Conservation (phyloP, 116 monocot species). For the Phalaenopsis hybrid region DNA sequence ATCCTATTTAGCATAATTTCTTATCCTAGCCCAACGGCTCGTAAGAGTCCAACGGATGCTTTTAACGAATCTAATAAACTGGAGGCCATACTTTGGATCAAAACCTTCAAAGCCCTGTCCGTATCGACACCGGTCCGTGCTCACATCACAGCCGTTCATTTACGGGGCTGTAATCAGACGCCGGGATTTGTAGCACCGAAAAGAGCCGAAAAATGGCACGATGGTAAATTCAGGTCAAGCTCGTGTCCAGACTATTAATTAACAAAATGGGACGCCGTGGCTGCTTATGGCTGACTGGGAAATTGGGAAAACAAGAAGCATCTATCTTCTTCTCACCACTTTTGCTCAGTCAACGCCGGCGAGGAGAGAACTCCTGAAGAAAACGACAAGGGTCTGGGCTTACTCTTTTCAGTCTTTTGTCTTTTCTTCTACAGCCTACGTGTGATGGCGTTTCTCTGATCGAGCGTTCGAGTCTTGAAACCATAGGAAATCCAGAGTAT, state of each 20-base stretch:
- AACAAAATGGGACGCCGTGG: neutral
- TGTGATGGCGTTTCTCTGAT: neutral
- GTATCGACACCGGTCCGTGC: no score
- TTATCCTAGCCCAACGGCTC: no score
- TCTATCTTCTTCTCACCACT: slow-evolving; percentile 3
- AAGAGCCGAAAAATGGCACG: slow-evolving; percentile 1
- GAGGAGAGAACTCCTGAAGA: neutral
- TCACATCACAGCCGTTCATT: no score
- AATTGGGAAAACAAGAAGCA: neutral
- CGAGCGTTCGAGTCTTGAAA: neutral
- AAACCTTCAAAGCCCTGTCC: no score
- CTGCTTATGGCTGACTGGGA: neutral
- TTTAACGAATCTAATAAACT: no score
- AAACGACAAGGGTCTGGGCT: neutral
- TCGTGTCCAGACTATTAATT: neutral
- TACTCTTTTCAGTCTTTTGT: neutral
- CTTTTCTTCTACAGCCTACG: no score
- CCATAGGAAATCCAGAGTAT: neutral
- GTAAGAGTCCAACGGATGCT: no score
- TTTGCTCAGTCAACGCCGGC: neutral
- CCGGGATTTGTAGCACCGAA: neutral
- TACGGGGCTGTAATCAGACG: no score
- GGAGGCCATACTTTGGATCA: no score
- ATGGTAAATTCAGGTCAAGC: neutral
- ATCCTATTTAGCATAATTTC: no score